Percentiles rank a stretch among this genome's conserved stretches.
Evolutionary conservation across 2,329 filamentous ascomycete genomes (phyloP).

Genomic region (Balansia obtecta): DNA sequence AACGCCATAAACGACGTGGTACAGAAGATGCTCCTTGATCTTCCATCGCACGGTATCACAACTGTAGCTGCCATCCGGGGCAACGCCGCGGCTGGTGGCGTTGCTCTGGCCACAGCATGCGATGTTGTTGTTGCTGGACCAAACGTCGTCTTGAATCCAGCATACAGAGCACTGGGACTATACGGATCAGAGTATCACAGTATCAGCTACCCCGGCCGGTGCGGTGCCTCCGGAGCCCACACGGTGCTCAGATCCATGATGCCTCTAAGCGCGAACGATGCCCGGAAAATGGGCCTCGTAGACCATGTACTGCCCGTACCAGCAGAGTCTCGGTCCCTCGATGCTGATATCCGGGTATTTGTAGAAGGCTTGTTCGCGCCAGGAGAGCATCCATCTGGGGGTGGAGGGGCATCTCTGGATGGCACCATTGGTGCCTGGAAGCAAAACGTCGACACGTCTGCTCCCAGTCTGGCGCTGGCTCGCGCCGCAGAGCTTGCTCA

Average conservation of each 20-base stretch:
- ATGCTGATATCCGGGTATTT: constrained; percentile 22
- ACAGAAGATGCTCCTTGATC: constrained; percentile 23
- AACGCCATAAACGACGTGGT: constrained; percentile 30
- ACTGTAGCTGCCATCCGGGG: constrained; percentile 27
- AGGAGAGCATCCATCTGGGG: not conserved
- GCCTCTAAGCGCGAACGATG: constrained; percentile 24
- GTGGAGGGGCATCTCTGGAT: too few species aligned
- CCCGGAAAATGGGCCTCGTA: constrained; percentile 24
- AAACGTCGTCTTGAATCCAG: constrained; percentile 27
- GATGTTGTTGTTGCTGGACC: constrained; percentile 24
- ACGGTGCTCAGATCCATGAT: constrained; percentile 23
- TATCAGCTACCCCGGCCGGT: constrained; percentile 25
- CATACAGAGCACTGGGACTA: constrained; percentile 24
- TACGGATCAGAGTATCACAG: constrained; percentile 30
- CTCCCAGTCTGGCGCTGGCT: constrained; percentile 18
- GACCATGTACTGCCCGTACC: constrained; percentile 25
- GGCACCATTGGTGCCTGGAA: constrained; percentile 19
- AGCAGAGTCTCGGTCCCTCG: constrained; percentile 16
- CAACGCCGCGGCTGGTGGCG: constrained; percentile 30
- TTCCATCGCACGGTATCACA: constrained; percentile 21
- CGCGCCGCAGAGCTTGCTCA: constrained; percentile 25
- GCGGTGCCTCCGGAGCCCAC: constrained; percentile 18
- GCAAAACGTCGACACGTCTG: constrained; percentile 19
- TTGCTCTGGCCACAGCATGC: constrained; percentile 27
- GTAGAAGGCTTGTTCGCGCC: constrained; percentile 15